Base-by-base conservation (phyloP, 768 basidiomycete species). In the Mycena filopes region DNA sequence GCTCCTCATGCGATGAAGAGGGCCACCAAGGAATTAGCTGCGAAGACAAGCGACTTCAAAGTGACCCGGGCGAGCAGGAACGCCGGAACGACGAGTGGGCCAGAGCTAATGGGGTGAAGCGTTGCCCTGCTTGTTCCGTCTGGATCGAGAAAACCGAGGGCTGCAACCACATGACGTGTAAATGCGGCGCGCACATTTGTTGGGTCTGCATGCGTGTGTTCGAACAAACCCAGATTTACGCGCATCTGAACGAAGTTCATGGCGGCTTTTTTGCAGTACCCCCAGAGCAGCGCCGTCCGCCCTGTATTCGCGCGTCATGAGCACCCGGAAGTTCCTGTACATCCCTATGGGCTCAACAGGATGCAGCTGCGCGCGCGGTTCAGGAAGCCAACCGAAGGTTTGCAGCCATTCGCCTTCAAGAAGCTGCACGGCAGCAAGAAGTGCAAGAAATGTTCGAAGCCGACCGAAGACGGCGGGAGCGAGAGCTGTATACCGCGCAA, bases 101-200 rank as follows among this genome's bases (percentile, higher is more conserved):
- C 0, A 48, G 54, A 20, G 60, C 49, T 20, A 72, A 76, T 21
- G 80, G 81, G 9, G 81, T 79, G 38, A 84, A 84, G 73, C 76
- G 75, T 48, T 88, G 87, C 61, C 85, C 86, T 1, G 59, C 69
- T 15, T 88, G 86, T 65, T 68, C 66, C 0, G 75, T 80, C 9
- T 78, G 76, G 70, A 83, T 87, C 45, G 78, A 85, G 71, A 87
- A 86, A 71, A 79, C 66, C 6, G 83, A 77, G 26, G 87, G 86
- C 0, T 88, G 87, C 73, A 86, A 87, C 71, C 86, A 87, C 70
- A 82, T 87, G 75, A 64, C 70, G 2, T 88, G 87, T 71, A 75
- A 60, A 56, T 87, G 86, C 68, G 81, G 82, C 4, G 79, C 79
- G 12, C 86, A 88, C 69, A 80, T 87, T 26, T 87, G 85, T 63